Evolutionary conservation across 2,329 filamentous ascomycete species (phyloP).

Genomic region (Stromatinia cepivora): DNA sequence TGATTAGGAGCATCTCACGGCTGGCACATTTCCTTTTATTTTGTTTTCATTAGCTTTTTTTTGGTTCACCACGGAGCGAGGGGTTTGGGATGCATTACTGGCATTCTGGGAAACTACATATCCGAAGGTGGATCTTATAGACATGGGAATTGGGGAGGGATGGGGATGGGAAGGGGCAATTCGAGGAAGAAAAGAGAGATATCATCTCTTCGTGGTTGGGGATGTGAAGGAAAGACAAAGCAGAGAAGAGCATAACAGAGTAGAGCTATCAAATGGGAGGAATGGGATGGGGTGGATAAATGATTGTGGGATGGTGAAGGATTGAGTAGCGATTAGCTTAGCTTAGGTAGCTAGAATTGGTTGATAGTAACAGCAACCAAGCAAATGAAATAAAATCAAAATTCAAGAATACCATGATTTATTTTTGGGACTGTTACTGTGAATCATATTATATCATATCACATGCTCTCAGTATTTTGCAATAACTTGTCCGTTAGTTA

Average conservation of each 20-base stretch:
- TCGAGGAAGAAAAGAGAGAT: not conserved
- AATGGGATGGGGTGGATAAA: not conserved
- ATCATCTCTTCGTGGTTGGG: not conserved
- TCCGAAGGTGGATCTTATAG: conserved; percentile 14
- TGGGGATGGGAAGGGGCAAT: not conserved
- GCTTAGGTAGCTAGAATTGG: conserved; percentile 3
- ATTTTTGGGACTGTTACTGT: too few species aligned
- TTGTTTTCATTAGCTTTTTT: conserved; percentile 19
- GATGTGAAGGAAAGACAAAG: not conserved
- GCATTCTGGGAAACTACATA: conserved; percentile 16
- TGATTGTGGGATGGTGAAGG: not conserved
- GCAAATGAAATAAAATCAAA: not conserved
- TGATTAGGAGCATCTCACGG: conserved; percentile 1
- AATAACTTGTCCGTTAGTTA: too few species aligned
- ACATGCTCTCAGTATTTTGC: too few species aligned
- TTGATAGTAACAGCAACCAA: not conserved
- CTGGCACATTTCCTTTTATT: conserved; percentile 7
- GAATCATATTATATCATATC: too few species aligned
- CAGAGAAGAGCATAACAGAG: not conserved
- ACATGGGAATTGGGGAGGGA: conserved; percentile 9
- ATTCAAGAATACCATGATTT: not conserved
- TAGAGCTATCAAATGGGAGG: not conserved
- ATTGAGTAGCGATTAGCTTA: conserved; percentile 4
- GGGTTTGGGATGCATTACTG: conserved; percentile 10
- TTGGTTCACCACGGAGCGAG: conserved; percentile 3